A percentile compares a stretch with the other conserved stretches of the same genome.
These are phyloP conservation scores for Teunomyces pallodes DNA, from an alignment of 805 yeast genomes.

Conservation along the genomic window DNA sequence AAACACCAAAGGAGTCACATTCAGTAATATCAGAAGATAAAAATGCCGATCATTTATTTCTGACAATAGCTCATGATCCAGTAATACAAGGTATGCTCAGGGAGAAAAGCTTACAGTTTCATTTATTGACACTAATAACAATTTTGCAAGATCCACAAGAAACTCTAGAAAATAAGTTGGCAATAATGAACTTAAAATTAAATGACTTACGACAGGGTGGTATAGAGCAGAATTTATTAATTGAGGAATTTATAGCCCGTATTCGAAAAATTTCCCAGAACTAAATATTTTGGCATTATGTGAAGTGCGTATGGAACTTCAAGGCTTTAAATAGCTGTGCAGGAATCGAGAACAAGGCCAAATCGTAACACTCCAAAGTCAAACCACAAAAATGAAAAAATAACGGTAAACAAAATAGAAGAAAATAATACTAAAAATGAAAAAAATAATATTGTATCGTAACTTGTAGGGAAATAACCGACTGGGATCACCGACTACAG, in stretches of 20 bases:
- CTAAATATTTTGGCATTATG: background rate
- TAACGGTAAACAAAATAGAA: background rate
- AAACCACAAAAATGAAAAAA: background rate
- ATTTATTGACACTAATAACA: constrained; percentile 47
- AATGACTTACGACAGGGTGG: constrained; percentile 64
- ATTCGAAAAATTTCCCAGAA: constrained; percentile 19
- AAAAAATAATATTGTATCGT: background rate
- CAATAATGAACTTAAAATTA: constrained; percentile 60
- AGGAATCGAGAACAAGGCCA: background rate
- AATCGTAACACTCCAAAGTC: background rate
- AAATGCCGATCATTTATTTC: constrained; percentile 11
- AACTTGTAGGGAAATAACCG: background rate
- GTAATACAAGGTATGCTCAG: constrained; percentile 44
- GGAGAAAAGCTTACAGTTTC: constrained; percentile 55
- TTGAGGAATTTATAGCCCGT: constrained; percentile 64
- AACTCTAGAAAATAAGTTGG: constrained; percentile 51
- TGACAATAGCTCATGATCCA: constrained; percentile 37
- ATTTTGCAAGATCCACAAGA: constrained; percentile 46
- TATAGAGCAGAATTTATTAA: constrained; percentile 58
- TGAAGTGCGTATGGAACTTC: background rate
- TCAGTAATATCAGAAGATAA: background rate
- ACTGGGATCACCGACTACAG: background rate
- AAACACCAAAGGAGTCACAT: background rate
- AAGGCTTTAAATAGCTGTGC: background rate
- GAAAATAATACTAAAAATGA: background rate